A percentile compares a stretch with the other conserved stretches of the same genome.
phyloP scores from a whole-genome alignment of 345 rosid species.

The Acer campestre region DNA sequence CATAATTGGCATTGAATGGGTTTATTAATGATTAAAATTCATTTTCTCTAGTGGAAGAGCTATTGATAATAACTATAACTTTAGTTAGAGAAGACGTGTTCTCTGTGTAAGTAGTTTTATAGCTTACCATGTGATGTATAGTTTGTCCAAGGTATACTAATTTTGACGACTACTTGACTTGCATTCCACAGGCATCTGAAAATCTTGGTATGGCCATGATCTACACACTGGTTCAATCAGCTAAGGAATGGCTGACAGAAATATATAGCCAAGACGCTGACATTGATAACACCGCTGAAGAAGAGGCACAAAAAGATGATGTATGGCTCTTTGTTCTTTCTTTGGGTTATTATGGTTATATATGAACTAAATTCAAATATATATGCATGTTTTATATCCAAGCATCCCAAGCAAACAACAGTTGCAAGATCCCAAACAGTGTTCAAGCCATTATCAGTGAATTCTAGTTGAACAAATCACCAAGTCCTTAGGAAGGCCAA shows the following conservation, averaged over 20 bases:
- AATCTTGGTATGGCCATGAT: constrained; percentile 99
- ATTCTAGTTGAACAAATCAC: not conserved
- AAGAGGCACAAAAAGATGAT: constrained; percentile 77
- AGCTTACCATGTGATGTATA: not conserved
- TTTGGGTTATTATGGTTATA: constrained; percentile 1
- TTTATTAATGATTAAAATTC: not conserved
- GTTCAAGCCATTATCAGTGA: not conserved
- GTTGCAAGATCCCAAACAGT: not conserved
- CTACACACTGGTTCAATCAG: constrained; percentile 84
- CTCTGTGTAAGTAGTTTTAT: constrained; percentile 7
- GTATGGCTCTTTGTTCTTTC: constrained; percentile 43
- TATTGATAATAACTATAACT: not conserved
- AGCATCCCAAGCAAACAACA: not conserved
- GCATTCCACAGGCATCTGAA: constrained; percentile 68
- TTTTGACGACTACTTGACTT: constrained; percentile 15
- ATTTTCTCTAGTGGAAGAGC: not conserved
- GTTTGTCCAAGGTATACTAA: constrained; percentile 10
- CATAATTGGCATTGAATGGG: not conserved
- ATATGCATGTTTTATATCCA: not conserved
- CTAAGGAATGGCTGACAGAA: constrained; percentile 93
- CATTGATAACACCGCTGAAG: constrained; percentile 44
- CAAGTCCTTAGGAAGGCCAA: not conserved
- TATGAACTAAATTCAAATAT: constrained; percentile 8
- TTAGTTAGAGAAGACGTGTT: constrained; percentile 7
- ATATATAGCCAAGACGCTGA: constrained; percentile 60